Evolutionary conservation across 306 rosid genomes (phyloP), one percentile per base, ranked within the genome.

Genomic region (Medicago lupulina): DNA sequence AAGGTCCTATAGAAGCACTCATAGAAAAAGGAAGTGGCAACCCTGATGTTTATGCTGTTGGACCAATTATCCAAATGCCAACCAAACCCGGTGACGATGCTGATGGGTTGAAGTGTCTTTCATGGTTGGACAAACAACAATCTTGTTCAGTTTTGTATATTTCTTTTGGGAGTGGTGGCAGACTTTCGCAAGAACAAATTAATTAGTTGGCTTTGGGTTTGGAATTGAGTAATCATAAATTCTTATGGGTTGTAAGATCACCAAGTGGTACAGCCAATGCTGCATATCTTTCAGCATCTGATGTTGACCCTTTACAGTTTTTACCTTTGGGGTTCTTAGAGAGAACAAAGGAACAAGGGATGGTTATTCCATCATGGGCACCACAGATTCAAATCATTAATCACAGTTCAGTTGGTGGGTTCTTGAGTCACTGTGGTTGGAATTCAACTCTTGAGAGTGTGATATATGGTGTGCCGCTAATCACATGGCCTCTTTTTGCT

Each of bases 81-180:
- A 28, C 31, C 31, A 28, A 28, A 28, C 3, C 31, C 0, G 31
- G 31, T 28, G 31, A 28, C 3, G 31, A 28, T 28, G 31, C 4
- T 28, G 7, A 1, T 10, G 60, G 17, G 36, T 12, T 50, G 36
- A 69, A 70, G 34, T 79, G 65, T 38, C 2, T 69, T 0, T 3
- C 9, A 63, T 83, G 86, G 84, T 64, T 83, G 67, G 79, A 83
- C 11, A 61, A 23, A 16, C 81, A 49, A 1, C 0, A 14, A 49
- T 0, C 17, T 49, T 49, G 54, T 49, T 49, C 54, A 49, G 54
- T 49, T 15, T 49, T 49, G 18, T 49, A 5, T 49, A 6, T 49
- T 4, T 49, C 54, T 49, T 49, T 49, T 47, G 53, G 53, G 17
- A 47, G 53, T 47, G 16, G 17, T 5, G 53, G 53, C 5, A 44